Evolutionary conservation across 495 filamentous ascomycete species (phyloP).

Genomic region (Lasiosphaeris hirsuta): DNA sequence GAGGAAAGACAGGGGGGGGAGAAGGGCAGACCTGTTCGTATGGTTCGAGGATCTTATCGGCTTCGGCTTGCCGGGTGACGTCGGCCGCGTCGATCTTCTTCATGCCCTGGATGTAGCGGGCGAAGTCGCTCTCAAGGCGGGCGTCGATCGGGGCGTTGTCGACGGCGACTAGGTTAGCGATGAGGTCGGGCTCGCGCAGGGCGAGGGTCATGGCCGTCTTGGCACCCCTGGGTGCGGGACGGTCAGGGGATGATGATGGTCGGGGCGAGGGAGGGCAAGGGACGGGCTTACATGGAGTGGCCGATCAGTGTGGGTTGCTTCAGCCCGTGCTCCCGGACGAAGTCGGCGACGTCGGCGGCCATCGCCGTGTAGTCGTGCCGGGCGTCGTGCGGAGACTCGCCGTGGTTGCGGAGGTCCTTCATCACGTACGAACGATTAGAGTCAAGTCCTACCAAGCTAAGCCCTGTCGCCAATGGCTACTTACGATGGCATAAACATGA

Average conservation of each 20-base stretch:
- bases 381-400: conserved; percentile 74
- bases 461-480: conserved; percentile 18
- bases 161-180: conserved; percentile 72
- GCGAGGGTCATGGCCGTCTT: conserved; percentile 92
- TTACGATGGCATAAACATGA: conserved; percentile 78
- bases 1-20: neutral
- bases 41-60: conserved; percentile 70
- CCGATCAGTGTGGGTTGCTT: conserved; percentile 74
- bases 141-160: conserved; percentile 92
- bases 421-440: neutral
- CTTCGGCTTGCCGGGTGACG: conserved; percentile 67
- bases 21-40: conserved; percentile 63
- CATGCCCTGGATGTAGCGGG: conserved; percentile 82
- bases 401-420: conserved; percentile 93
- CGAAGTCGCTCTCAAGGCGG: conserved; percentile 68
- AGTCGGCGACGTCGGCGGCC: conserved; percentile 80
- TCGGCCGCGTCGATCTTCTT: conserved; percentile 66
- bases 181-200: conserved; percentile 59
- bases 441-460: too few relatives aligned
- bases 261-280: neutral
- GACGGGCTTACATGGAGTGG: conserved; percentile 76
- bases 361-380: conserved; percentile 81
- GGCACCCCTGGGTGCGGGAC: conserved; percentile 62
- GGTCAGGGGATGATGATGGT: neutral
- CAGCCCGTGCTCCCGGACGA: conserved; percentile 72